Evolutionary conservation across 768 basidiomycete genomes (phyloP).

Genomic region (Mycena rosella): DNA sequence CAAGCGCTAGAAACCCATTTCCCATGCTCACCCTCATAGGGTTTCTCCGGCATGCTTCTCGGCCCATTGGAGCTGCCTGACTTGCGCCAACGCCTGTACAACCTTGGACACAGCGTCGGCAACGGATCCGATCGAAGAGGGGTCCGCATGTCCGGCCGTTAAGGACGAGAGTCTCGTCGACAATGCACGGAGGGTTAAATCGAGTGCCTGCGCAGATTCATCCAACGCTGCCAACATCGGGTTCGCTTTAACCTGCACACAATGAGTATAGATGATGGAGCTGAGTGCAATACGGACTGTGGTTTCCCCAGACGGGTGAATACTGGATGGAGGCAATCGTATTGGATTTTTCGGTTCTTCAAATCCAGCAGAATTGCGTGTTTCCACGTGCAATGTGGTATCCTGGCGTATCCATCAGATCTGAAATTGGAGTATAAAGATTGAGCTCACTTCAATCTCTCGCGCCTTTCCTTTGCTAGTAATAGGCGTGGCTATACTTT

Average conservation of each 20-base stretch:
- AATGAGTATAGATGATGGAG: neutral
- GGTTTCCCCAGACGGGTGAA: neutral
- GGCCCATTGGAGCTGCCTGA: slow-evolving; percentile 68
- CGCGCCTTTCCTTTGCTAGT: slow-evolving; percentile 21
- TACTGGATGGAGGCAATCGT: neutral
- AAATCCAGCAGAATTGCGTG: neutral
- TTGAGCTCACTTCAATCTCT: slow-evolving; percentile 11
- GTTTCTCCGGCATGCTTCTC: slow-evolving; percentile 48
- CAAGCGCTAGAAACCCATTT: neutral
- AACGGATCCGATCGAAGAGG: slow-evolving; percentile 62
- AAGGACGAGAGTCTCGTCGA: slow-evolving; percentile 63
- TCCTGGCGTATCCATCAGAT: neutral
- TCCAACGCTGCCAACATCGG: slow-evolving; percentile 44
- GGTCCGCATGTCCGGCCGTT: slow-evolving; percentile 59
- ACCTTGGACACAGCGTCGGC: slow-evolving; percentile 82
- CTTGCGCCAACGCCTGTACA: slow-evolving; percentile 69
- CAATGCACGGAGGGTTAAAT: slow-evolving; percentile 64
- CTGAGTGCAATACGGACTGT: neutral
- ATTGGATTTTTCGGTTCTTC: neutral
- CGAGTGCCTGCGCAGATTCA: slow-evolving; percentile 61
- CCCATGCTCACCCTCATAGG: slow-evolving; percentile 8
- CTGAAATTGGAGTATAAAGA: neutral
- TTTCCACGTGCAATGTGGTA: neutral
- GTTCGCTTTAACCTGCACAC: neutral
- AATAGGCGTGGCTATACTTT: neutral